Conservation (phyloP, 192 early-diverging fungal species). For the Piromyces finnis region DNA sequence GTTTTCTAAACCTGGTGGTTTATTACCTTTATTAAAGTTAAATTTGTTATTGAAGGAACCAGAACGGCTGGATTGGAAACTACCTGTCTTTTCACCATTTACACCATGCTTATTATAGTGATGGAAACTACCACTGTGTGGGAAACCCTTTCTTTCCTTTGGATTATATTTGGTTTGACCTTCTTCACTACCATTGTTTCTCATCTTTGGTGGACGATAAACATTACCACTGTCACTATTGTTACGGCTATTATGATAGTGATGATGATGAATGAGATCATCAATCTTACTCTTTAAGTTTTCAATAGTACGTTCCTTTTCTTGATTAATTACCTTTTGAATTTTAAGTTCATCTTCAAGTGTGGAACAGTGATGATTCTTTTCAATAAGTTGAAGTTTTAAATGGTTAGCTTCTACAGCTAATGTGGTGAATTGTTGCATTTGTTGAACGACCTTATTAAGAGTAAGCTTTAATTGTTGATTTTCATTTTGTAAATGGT, state of each 20-base stretch:
- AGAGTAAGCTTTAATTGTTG: not conserved
- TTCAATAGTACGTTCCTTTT: not conserved
- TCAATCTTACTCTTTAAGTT: not conserved
- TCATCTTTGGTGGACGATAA: not conserved
- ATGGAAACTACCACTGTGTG: not conserved
- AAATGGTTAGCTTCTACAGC: not conserved
- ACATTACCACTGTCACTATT: not conserved
- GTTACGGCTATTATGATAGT: not conserved
- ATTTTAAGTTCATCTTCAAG: not conserved
- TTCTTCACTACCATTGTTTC: not conserved
- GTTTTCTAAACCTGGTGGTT: not conserved
- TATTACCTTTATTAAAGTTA: not conserved
- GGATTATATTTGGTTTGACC: too few species aligned
- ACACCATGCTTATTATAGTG: not conserved
- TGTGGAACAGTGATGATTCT: not conserved
- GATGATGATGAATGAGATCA: not conserved
- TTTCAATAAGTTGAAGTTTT: not conserved
- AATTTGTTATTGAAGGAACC: not conserved
- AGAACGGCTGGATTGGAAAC: not conserved
- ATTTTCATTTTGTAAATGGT: not conserved
- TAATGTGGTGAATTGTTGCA: not conserved
- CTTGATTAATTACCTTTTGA: not conserved
- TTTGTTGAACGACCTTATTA: not conserved
- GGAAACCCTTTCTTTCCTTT: too few species aligned
- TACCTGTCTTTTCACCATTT: not conserved